Evolutionary conservation across 2,329 filamentous ascomycete genomes (phyloP), one percentile per base, ranked within the genome.

Genomic region (Trichoderma guizhouense): DNA sequence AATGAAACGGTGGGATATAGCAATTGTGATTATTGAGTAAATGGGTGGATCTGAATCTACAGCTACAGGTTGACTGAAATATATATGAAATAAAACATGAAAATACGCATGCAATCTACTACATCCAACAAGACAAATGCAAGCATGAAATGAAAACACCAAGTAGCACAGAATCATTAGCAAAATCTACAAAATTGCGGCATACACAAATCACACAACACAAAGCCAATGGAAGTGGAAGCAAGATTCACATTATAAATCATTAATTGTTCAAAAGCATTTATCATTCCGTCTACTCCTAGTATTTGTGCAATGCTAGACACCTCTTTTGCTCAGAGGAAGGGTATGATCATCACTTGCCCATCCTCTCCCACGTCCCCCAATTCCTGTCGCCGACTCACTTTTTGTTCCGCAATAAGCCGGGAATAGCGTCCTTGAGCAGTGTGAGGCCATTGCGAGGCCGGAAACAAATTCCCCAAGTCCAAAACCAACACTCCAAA

Each of bases 261-360:
- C 68, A 71, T 72, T 62, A 61, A 72, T 72, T 72, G 64, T 71
- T 69, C 69, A 78, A 79, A 78, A 78, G 77, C 76, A 79, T 72
- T 75, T 77, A 77, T 74, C 75, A 78, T 78, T 81, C 77, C 79
- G 79, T 79, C 79, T 80, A 81, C 78, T 80, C 79, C 79, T 78
- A 72, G 68, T 65, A 77, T 74, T 76, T 77, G 79, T 77, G 78
- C 67, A 79, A 79, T 80, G 77, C 79, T 76, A 79, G 76, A 78
- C 77, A 77, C 76, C 76, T 76, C 76, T 72, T 75, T 71, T 75
- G 69, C 75, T 74, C 74, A 76, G 66, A 72, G 68, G 43, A 69
- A 69, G 78, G 75, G 78, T 75, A 78, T 75, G 76, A 75, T 72
- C 73, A 69, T 73, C 68, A 57, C 72, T 53, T 70, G 64, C 71